Base-by-base conservation (phyloP, 2,329 filamentous ascomycete species). In the Fusarium duplospermum region DNA sequence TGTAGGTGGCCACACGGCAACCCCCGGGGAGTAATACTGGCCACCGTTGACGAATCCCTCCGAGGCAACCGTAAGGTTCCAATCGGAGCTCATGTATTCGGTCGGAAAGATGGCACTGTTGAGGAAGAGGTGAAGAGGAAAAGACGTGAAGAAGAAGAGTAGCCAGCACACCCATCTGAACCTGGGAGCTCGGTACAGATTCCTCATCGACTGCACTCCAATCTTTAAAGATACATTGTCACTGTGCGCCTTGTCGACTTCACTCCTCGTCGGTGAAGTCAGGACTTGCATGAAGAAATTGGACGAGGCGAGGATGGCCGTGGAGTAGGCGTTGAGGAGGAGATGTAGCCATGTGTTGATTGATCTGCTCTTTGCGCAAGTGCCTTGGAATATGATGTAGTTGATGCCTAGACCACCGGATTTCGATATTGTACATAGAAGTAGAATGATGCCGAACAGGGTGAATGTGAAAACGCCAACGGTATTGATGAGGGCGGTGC, bases 271-370 rank as follows among this genome's bases (percentile, higher is more conserved):
- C 0, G 88, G 88, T 1, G 87, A 83, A 14, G 80, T 83, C 14
- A 90, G 77, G 22, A 85, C 81, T 68, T 90, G 88, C 85, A 89
- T 88, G 64, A 82, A 84, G 67, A 86, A 88, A 73, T 87, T 88
- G 42, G 84, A 86, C 6, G 85, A 85, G 2, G 82, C 81, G 1
- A 89, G 81, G 18, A 88, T 66, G 1, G 83, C 64, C 0, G 86
- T 87, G 33, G 83, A 83, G 35, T 88, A 77, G 1, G 82, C 65
- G 77, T 89, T 89, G 75, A 89, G 85, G 4, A 83, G 65, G 29
- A 89, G 73, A 76, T 89, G 87, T 0, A 86, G 66, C 35, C 73
- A 69, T 1, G 78, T 54, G 66, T 79, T 76, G 35, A 72, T n/a
- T 5, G 36, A 20, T 8, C 54, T 40, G 6, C 57, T 63, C 22